phyloP scores from a whole-genome alignment of 169 alveolate species.

The Cystoisospora suis region DNA sequence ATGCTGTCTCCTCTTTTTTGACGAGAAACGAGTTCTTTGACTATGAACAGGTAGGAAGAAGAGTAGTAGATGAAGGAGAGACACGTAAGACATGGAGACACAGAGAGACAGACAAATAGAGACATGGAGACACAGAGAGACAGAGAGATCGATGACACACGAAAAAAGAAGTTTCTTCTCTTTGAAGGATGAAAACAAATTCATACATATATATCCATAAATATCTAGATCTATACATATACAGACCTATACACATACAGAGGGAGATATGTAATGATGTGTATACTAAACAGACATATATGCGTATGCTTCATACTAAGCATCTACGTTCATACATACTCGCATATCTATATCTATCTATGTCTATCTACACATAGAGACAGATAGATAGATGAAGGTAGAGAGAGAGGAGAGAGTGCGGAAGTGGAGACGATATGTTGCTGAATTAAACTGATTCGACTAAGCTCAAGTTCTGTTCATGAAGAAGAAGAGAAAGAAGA shows the following conservation, averaged over 20 bases:
- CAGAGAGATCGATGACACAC: too few relatives aligned
- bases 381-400: not conserved
- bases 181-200: too few relatives aligned
- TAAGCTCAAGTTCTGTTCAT: not conserved
- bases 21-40: not conserved
- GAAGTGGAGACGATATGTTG: not conserved
- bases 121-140: not conserved
- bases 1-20: not conserved
- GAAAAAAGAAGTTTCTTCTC: too few relatives aligned
- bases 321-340: not conserved
- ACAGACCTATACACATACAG: not conserved
- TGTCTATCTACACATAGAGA: not conserved
- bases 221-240: not conserved
- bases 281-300: not conserved
- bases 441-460: not conserved
- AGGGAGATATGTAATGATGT: too few relatives aligned
- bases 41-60: not conserved
- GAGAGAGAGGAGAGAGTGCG: not conserved
- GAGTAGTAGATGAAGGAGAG: not conserved
- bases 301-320: not conserved
- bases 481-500: not conserved
- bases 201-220: too few relatives aligned
- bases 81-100: not conserved
- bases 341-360: not conserved
- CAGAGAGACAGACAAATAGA: not conserved